A percentile compares a stretch with the other conserved stretches of the same genome.
phyloP scores from a whole-genome alignment of 805 yeast species.

The Ogataea methanolica region DNA sequence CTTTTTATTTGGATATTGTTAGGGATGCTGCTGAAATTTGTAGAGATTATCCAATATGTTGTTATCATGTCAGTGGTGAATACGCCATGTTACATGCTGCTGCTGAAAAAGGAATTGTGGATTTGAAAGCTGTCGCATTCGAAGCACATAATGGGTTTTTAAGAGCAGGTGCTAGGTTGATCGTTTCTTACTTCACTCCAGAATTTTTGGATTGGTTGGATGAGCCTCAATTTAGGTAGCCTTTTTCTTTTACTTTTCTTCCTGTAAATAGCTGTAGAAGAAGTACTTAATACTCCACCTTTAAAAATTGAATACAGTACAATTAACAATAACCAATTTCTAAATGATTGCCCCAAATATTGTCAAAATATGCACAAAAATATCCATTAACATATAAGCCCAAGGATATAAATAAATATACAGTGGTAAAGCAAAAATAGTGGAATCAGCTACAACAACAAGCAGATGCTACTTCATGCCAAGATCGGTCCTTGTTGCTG shows the following conservation, averaged over 20 bases:
- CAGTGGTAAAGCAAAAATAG: no score
- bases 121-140: constrained; percentile 71
- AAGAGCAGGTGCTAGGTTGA: constrained; percentile 92
- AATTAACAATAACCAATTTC: no score
- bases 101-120: constrained; percentile 90
- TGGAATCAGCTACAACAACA: no score
- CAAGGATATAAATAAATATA: no score
- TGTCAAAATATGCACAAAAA: no score
- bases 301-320: no score
- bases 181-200: constrained; percentile 92
- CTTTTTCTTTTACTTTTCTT: neutral
- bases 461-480: no score
- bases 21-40: constrained; percentile 83
- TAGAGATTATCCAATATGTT: constrained; percentile 81
- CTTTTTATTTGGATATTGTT: constrained; percentile 89
- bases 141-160: constrained; percentile 89
- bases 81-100: constrained; percentile 98
- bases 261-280: neutral
- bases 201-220: constrained; percentile 91
- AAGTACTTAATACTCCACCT: no score
- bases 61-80: constrained; percentile 96
- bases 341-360: no score
- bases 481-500: neutral
- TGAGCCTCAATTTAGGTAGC: constrained; percentile 15
- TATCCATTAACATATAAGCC: no score